Base-by-base conservation (phyloP, 208 protist species). In the Leishmania turanica region DNA sequence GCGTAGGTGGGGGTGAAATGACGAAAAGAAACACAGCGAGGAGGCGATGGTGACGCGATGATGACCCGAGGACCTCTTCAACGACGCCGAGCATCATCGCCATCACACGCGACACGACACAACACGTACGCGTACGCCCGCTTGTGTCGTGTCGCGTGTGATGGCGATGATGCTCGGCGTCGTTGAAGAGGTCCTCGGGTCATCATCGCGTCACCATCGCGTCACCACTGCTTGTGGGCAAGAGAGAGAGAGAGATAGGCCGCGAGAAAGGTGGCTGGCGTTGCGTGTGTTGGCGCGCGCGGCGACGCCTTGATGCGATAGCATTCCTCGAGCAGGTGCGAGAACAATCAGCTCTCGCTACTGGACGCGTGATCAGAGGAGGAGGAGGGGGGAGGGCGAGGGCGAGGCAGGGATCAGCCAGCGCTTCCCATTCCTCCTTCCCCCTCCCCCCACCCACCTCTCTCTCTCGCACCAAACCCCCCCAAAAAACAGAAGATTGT, bases 371-470 rank as follows among this genome's bases (percentile, higher is more conserved):
- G 27, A 19, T 2, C 15, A 73, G 27, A 51, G 24, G 42, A 45
- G 5, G 42, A 24, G 21, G 34, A 37, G 34, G 34, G 1, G 34
- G 34, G 1, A 0, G 34, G 34, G 34, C 0, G 34, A 37, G 34
- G 34, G 34, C 0, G 34, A 34, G 68, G 68, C 24, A 53, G 68
- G 27, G 34, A 21, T 17, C 64, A 69, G 34, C 31, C 56, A 62
- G 56, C 9, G 7, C 8, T 2, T 31, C 27, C 37, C 42, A 0
- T 45, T 1, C 34, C n/a, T 15, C n/a, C 0, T 3, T 0, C 0
- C 19, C 5, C 40, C 40, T 0, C 40, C 2, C 40, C 1, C 34
- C 34, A 1, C 34, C 1, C 34, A n/a, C 3, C 31, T 6, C 17
- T 42, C 34, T 6, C 17, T 2, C 7, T 34, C n/a, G 31, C 21